These are phyloP conservation scores for Venturia effusa DNA, from an alignment of 2,329 filamentous ascomycete species.

Conservation along the genomic window DNA sequence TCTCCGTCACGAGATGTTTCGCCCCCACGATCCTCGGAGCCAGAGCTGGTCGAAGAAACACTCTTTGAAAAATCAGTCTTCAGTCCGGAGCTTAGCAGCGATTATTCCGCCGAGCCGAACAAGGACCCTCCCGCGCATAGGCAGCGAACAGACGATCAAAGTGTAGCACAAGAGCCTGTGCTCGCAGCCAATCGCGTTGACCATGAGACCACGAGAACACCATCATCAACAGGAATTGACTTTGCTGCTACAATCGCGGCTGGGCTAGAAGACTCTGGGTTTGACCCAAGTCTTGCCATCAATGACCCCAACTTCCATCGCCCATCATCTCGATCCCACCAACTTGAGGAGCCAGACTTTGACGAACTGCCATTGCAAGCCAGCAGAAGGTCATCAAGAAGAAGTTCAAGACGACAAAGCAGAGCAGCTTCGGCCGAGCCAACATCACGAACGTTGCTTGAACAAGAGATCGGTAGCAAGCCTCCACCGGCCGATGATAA, in stretches of 20 bases:
- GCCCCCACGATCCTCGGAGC: neutral
- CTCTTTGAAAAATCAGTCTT: neutral
- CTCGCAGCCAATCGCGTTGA: neutral
- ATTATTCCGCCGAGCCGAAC: neutral
- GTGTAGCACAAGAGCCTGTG: neutral
- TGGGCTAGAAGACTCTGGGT: conserved; percentile 24
- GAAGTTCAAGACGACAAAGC: conserved; percentile 8
- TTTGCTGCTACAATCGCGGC: conserved; percentile 22
- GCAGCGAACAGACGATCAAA: neutral
- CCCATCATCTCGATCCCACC: conserved; percentile 22
- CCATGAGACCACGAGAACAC: neutral
- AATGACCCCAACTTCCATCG: conserved; percentile 25
- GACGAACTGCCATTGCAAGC: conserved; percentile 11
- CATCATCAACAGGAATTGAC: conserved; percentile 15
- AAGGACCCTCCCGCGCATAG: neutral
- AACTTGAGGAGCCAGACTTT: conserved; percentile 20
- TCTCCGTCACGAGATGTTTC: neutral
- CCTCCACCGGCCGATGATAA: conserved; percentile 13
- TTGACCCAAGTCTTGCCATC: conserved; percentile 20
- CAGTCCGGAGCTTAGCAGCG: neutral
- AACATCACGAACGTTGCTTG: neutral
- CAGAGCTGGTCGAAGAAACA: neutral
- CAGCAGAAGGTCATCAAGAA: conserved; percentile 9
- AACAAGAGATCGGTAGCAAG: neutral
- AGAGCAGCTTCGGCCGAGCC: conserved; percentile 6